These are phyloP conservation scores for Pyrenophora tritici-repentis DNA, from an alignment of 2,329 filamentous ascomycete genomes.

Conservation along the genomic window DNA sequence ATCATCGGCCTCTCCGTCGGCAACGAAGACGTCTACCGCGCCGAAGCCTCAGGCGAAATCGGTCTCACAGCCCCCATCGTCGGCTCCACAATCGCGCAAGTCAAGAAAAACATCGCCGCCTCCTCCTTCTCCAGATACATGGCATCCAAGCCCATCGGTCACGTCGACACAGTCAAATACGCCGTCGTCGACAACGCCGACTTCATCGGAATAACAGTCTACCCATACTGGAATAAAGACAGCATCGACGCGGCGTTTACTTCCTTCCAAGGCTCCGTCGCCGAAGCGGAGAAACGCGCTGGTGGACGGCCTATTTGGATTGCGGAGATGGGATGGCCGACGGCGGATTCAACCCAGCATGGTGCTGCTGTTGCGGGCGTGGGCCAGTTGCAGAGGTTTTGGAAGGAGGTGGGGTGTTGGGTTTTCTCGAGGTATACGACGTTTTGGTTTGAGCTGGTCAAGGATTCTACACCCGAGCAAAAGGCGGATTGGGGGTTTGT, in stretches of 20 bases:
- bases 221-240: conserved; percentile 40
- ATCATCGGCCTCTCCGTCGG: conserved; percentile 45
- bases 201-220: conserved; percentile 42
- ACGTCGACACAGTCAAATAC: conserved; percentile 38
- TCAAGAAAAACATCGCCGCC: conserved; percentile 56
- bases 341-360: conserved; percentile 15
- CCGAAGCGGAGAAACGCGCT: conserved; percentile 26
- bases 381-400: conserved; percentile 34
- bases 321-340: conserved; percentile 44
- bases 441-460: conserved; percentile 41
- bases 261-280: conserved; percentile 30
- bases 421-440: conserved; percentile 39
- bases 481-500: conserved; percentile 35
- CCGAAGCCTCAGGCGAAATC: conserved; percentile 52
- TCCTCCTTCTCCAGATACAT: conserved; percentile 58
- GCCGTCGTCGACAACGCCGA: conserved; percentile 34
- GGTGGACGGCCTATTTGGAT: conserved; percentile 40
- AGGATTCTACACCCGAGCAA: conserved; percentile 26
- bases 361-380: conserved; percentile 21
- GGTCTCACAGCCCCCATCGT: conserved; percentile 68
- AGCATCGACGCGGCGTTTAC: conserved; percentile 48
- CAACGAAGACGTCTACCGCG: conserved; percentile 64
- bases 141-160: conserved; percentile 49
- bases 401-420: conserved; percentile 38
- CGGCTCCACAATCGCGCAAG: conserved; percentile 56